Evolutionary conservation across 2,329 filamentous ascomycete genomes (phyloP), one percentile per base, ranked within the genome.

Genomic region (Paraconiothyrium brasiliense): DNA sequence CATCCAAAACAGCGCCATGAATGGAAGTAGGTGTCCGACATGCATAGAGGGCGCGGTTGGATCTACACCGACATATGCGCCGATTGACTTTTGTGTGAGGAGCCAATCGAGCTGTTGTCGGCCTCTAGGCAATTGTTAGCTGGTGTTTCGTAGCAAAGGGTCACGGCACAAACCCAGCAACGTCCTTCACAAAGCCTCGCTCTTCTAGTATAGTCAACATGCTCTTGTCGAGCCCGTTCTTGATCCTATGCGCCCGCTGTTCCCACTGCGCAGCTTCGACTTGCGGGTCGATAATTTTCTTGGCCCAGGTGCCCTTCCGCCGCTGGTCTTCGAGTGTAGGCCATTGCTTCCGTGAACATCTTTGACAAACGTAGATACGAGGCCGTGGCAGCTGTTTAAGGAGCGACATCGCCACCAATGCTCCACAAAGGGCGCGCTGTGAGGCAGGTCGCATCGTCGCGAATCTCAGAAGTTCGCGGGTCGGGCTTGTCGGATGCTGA

Each of bases 1-100:
- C 82, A 94, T 86, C 90, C 92, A 94, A 80, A 93, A 93, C 27
- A 94, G 82, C 16, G 91, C 87, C 92, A 95, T 95, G 58, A 94
- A 83, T 24, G 92, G 90, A 14, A 95, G 82, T 6, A 96, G 83
- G 73, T 96, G 92, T 60, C 92, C 92, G 50, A 95, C 83, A 71
- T 96, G 92, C 61, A 95, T 82, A 2, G 92, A 95, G 59, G 87
- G 83, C 14, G 91, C 92, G 0, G 92, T 95, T 5, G 92, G 92
- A 73, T 96, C 92, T 71, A 95, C 87, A 68, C 92, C 92, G 57
- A 92, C 90, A 72, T 96, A 96, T 61, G 86, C 89, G 64, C 89
- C 90, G 68, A 93, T 87, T 63, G 89, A 84, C 73, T 89, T 89
- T 30, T 81, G 76, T 5, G 84, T 85, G 81, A 95, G 85, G 24